Base-by-base conservation (phyloP, 495 filamentous ascomycete genomes). In the Aspergillus homomorphus region DNA sequence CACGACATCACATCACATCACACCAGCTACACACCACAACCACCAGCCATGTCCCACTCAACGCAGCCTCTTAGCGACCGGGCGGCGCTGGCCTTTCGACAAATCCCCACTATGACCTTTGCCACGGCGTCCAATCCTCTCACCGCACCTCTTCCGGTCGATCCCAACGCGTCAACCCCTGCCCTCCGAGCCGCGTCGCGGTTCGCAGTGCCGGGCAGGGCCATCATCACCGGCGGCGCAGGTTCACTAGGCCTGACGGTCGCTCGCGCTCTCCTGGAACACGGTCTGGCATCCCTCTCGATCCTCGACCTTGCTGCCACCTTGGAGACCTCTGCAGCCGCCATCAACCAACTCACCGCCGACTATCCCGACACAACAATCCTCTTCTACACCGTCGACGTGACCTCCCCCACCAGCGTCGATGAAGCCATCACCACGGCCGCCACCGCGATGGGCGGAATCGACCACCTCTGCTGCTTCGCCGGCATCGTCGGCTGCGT, bases 141-240 rank as follows among this genome's bases (percentile, higher is more conserved):
- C 1, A 66, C 83, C 51, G 83, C 77, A 59, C 78, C 73, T 38
- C 75, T 79, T 33, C 72, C 81, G 9, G 69, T 75, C 14, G 68
- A 76, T 45, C 64, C 75, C 42, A 68, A 12, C 10, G 72, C 15
- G 58, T 75, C 16, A 71, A 75, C 42, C 58, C 77, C n/a, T 73
- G 69, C 22, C 62, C 82, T 15, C 66, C 76, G 81, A 52, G 84
- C 82, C 20, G 66, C 73, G 28, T 75, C 78, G 54, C 76, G 87
- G 49, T 89, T 90, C 62, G 73, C 78, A 20, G 79, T 90, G 26
- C 68, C 73, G 43, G 86, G 86, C 20, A 89, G 85, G 59, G 86
- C 85, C 23, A 80, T 89, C 33, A 30, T 91, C 24, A 89, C 88
- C 22, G 88, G 88, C 19, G 87, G 88, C 48, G 79, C 85, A 28